Conservation (phyloP, 192 early-diverging fungal species). For the Gonapodya prolifera region DNA sequence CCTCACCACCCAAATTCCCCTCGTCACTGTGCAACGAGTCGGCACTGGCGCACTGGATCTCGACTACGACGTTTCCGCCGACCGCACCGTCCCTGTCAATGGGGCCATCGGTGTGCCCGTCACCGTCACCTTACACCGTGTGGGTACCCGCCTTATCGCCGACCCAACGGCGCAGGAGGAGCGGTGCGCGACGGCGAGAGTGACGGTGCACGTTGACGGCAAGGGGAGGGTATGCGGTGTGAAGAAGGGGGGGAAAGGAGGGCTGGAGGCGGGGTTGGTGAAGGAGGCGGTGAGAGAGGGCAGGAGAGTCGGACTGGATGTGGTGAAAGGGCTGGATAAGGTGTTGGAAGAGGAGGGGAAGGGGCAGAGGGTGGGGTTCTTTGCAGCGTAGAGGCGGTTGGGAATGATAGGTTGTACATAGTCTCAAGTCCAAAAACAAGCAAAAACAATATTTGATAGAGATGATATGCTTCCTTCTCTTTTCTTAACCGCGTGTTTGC, state of each 20-base stretch:
- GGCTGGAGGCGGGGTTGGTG: constrained; percentile 62
- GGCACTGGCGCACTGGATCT: constrained; percentile 76
- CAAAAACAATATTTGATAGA: too few species aligned
- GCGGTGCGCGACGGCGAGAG: constrained; percentile 61
- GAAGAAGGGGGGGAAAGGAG: constrained; percentile 67
- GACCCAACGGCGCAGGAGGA: constrained; percentile 89
- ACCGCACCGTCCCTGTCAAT: constrained; percentile 62
- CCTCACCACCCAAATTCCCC: constrained; percentile 73
- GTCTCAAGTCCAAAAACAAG: too few species aligned
- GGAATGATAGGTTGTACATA: not conserved
- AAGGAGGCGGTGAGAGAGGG: constrained; percentile 67
- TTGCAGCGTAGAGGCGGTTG: not conserved
- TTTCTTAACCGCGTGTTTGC: too few species aligned
- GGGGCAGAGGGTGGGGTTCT: not conserved
- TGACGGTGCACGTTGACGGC: constrained; percentile 72
- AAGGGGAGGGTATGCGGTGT: constrained; percentile 69
- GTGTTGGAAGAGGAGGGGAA: constrained; percentile 14
- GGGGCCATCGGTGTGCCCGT: constrained; percentile 75
- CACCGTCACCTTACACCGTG: constrained; percentile 72
- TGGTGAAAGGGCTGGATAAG: constrained; percentile 11
- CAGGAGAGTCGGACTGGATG: constrained; percentile 3
- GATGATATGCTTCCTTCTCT: too few species aligned
- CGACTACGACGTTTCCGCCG: constrained; percentile 81
- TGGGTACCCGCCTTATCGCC: constrained; percentile 67
- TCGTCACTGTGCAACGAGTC: constrained; percentile 65